Evolutionary conservation across 257 asterid genomes (phyloP), one percentile per base, ranked within the genome.

Genomic region (Ophiorrhiza pumila): DNA sequence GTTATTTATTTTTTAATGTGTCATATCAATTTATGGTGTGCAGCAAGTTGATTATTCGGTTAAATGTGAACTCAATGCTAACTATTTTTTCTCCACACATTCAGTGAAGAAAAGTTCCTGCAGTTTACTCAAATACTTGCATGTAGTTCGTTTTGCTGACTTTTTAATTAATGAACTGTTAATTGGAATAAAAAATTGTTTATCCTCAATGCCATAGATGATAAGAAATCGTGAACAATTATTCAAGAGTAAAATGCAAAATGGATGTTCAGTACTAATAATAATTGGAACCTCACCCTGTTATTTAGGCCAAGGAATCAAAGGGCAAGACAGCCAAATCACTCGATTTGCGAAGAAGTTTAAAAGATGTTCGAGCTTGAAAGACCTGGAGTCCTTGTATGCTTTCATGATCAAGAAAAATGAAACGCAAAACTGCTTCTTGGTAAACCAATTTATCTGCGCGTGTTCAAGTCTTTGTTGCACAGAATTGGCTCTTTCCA

Each of bases 391-490:
- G 76, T 85, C 89, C 61, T 73, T 89, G 76, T 90, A 85, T 62
- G 76, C 75, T 20, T 25, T 82, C 42, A 76, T 91, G 82, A 76
- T 83, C 77, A 91, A 88, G 76, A 78, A 56, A 77, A 79, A 81
- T 71, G 61, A 86, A 32, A 67, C 77, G 57, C 87, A 85, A 82
- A 93, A 92, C 77, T 88, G 92, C 73, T 88, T 92, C 80, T 67
- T 88, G 82, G 72, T 85, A 71, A 91, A 91, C 67, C 93, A 90
- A 68, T 89, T 81, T 78, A 84, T 91, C 62, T 76, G 88, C 20
- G 84, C 91, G 37, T 91, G 89, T 79, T 83, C 96, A 86, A 75
- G 46, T 23, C 52, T 83, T 61, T 78, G 70, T 65, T n/a, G 42
- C 47, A 60, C 79, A 9, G 79, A 87, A 71, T 83, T 83, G 66